Base-by-base conservation (phyloP, 345 rosid genomes). In the Orychophragmus violaceus region DNA sequence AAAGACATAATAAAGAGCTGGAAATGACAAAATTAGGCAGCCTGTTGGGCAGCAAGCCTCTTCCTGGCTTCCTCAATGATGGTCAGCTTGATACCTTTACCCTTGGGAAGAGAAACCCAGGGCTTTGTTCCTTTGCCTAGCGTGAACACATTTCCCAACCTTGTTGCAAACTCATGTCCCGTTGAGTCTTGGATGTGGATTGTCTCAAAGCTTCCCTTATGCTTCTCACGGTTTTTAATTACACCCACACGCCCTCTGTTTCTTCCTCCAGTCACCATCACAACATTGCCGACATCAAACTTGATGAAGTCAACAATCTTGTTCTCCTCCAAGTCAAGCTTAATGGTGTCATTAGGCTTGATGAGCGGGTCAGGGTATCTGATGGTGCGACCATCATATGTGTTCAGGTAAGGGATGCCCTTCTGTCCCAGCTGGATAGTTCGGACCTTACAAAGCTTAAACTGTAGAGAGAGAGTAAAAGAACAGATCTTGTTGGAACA, bases 121-220 rank as follows among this genome's bases (percentile, higher is more conserved):
- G 96, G 96, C 71, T 87, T 89, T 10, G 88, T 70, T 16, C 95
- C 95, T 64, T 87, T 87, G n/a, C 96, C 96, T 0, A 89, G 79
- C 16, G 85, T 87, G 61, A 77, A 89, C 67, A 87, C 96, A 64
- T 89, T 87, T 32, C 88, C 84, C 58, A 87, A 56, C 54, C 95
- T 89, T 36, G 96, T 89, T 19, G 91, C 96, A 71, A 87, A 89
- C 77, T 89, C 96, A 24, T 87, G 91, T 18, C 95, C 94, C 0
- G 73, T 64, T 8, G 96, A 64, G 45, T 89, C 96, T 53, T 89
- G 96, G 62, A 89, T 65, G 39, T 89, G 96, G 75, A 89, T 74
- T 5, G 96, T 89, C 66, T 72, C 71, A 29, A 72, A 72, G 76
- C 76, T 72, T 21, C 76, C 76, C 71, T 72, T 72, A 49, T 72